Base-by-base conservation (phyloP, 176 grass and related monocot species). In the Tillandsia leiboldiana region DNA sequence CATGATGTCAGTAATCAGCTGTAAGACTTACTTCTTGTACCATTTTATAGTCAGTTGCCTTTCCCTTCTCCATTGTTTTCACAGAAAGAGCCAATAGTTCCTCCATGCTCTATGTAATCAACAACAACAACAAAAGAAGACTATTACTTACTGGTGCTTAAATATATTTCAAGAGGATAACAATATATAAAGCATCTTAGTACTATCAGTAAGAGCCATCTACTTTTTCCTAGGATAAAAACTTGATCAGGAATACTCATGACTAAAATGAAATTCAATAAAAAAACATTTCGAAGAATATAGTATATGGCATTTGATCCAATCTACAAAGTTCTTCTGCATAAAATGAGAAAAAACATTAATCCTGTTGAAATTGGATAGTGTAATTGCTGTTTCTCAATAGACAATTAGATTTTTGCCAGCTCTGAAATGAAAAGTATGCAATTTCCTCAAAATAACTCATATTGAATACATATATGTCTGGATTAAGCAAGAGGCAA, bases 21-120 rank as follows among this genome's bases (percentile, higher is more conserved):
- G 6, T 11, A 56, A 56, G 53, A 68, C 82, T 87, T 84, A 91
- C 92, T 65, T 76, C 14, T 84, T 50, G 51, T 13, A 18, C 14
- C 15, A 58, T 77, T 77, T 73, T 26, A 20, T 51, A 53, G 51
- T 73, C 72, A 15, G 72, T 75, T 72, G 71, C 64, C 62, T 78
- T 67, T 51, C 74, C 75, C 67, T 96, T 91, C 18, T 62, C 73
- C 26, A 73, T 66, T 84, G 74, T 76, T 54, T 70, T 84, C 67
- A 69, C 48, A 78, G 86, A 96, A 81, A 84, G 70, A 72, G 73
- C 80, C 58, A 96, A 82, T 67, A 96, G 71, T 76, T 91, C 86
- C 28, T 87, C 92, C 86, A 96, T 87, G 73, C 88, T 91, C 92
- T 96, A 75, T 70, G 71, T 73, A 77, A 70, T 68, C 11, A 26